Percentiles rank a stretch among this genome's conserved stretches.
phyloP scores from a whole-genome alignment of 768 basidiomycete species.

The Serpula lacrymans region DNA sequence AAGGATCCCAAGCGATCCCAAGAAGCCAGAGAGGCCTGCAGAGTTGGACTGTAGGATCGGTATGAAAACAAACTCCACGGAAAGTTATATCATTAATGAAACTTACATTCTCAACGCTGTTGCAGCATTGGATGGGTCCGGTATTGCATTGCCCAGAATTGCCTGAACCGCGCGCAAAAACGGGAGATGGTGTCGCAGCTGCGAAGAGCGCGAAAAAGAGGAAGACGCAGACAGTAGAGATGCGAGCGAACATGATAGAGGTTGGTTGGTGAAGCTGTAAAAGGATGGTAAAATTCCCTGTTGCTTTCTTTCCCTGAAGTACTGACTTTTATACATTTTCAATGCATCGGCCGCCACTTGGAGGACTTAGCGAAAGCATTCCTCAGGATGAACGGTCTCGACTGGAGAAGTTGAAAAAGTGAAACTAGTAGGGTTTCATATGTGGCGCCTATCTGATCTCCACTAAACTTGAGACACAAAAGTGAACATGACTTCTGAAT shows the following conservation, averaged over 20 bases:
- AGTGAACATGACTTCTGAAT: too few relatives aligned
- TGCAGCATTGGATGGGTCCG: constrained; percentile 18
- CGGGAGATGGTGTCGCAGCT: constrained; percentile 23
- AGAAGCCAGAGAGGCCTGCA: background rate
- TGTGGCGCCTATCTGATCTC: too few relatives aligned
- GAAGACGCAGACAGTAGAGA: constrained; percentile 15
- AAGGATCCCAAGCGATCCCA: constrained; percentile 6
- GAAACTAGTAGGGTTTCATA: too few relatives aligned
- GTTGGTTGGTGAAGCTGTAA: background rate
- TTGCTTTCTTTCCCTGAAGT: too few relatives aligned
- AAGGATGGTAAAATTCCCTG: too few relatives aligned
- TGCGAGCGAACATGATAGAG: background rate
- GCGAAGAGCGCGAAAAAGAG: constrained; percentile 13
- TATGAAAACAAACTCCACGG: background rate
- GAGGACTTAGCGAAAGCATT: too few relatives aligned
- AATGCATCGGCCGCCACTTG: too few relatives aligned
- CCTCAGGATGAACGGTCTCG: too few relatives aligned
- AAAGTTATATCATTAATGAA: constrained; percentile 1
- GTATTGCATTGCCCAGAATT: constrained; percentile 20
- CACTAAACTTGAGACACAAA: too few relatives aligned
- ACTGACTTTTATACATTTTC: too few relatives aligned
- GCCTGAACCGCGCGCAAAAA: too few relatives aligned
- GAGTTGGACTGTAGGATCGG: constrained; percentile 8
- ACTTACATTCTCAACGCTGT: constrained; percentile 13
- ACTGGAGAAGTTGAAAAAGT: too few relatives aligned